Base-by-base conservation (phyloP, 169 alveolate species). In the Cryptosporidium felis region DNA sequence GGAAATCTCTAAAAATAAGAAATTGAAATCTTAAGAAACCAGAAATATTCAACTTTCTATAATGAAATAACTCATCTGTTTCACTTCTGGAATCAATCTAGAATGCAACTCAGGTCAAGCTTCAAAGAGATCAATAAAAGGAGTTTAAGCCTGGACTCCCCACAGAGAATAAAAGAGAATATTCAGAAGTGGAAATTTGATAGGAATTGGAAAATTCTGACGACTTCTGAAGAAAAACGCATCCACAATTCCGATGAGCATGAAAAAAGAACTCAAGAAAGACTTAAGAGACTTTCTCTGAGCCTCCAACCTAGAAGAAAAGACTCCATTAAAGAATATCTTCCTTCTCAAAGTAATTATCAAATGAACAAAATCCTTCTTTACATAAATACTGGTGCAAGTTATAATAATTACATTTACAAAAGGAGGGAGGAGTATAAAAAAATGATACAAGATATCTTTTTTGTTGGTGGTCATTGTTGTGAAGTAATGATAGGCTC, bases 361-460 rank as follows among this genome's bases (percentile, higher is more conserved):
- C 47, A 28, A 63, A 18, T 58, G 38, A 67, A 74, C 21, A 36
- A 74, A 3, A 74, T 74, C 14, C 34, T 74, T 26, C 32, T 56
- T 14, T 74, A 74, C 56, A 74, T 74, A 53, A 56, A 74, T 40
- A 53, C 67, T 18, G 85, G 85, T 74, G 85, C 62, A 34, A 56
- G 56, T 41, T 74, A 74, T 23, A 56, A 74, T 21, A 6, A 12
- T 23, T 41, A 74, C 3, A 74, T 74, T n/a, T 74, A 32, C 34
- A 49, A 49, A 10, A 26, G 47, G 30, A 49, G 41, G 23, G 58
- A 49, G 14, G 74, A 38, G 30, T 49, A 53, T 74, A 49, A 18
- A 23, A 51, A 36, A 21, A 74, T 53, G 85, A 30, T 74, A 41
- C 8, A 36, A 8, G 85, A 74, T 6, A 32, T 74, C 16, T 49